Evolutionary conservation across 1,284 basidiomycete species (phyloP), one percentile per base, ranked within the genome.

Genomic region (Irpex lacteus): DNA sequence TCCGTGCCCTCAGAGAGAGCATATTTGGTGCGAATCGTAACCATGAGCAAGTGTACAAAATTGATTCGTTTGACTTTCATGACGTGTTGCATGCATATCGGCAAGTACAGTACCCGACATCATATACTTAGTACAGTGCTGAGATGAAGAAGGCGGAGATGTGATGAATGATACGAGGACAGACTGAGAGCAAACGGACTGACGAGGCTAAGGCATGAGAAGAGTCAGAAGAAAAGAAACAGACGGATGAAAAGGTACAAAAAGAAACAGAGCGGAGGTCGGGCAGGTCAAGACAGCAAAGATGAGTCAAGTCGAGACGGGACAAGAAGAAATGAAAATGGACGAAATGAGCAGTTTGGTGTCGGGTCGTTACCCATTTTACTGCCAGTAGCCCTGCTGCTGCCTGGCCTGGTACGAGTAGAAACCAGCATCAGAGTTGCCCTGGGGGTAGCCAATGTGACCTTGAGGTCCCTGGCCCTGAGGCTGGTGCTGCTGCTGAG

Each of bases 321-420:
- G 50, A 34, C 26, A 61, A 11, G 60, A 58, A n/a, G 34, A 61
- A 19, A 44, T 50, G 36, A 13, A 6, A 36, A 21, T n/a, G 49
- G 32, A 37, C 18, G 19, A 13, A 36, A 63, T 21, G 58, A 64
- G 50, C 37, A 65, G 56, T 59, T 18, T 19, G 18, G 21, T 47
- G 55, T 19, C 59, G n/a, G 26, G 18, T 34, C 1, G 21, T 15
- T 5, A 40, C 40, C 60, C 58, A 11, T 32, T 36, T 70, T 76
- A 90, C 79, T 89, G 87, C 89, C 89, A 91, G 76, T 89, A 91
- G 65, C 82, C 83, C 75, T 86, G 85, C 75, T 87, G 87, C 73
- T 86, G 85, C 70, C 85, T 77, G 21, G 81, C 80, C 73, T 87
- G 87, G 73, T 90, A 90, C 68, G 83, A 82, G 71, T 91, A 91